Evolutionary conservation across 164 flowering plant genomes (phyloP), one percentile per base, ranked within the genome.

Genomic region (Magnolia kwangsiensis): DNA sequence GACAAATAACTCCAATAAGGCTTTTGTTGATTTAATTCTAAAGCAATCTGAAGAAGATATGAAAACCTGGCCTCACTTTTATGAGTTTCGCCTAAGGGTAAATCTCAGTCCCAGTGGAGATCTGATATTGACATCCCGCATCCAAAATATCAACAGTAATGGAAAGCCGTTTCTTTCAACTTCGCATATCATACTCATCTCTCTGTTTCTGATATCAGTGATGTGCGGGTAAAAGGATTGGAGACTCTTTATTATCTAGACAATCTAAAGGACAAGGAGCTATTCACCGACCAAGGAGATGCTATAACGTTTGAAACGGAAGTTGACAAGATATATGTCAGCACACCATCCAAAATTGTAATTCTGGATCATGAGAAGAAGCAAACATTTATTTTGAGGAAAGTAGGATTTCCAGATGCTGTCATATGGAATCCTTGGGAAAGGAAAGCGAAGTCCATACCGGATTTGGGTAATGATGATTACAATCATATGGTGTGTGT

Each of bases 231-330:
- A 21, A 97, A 94, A 86, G 98, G 98, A 77, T 75, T 94, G 77
- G 98, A 94, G 85, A 94, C 97, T 51, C 83, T 90, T 70, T 95
- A 95, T 84, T 92, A 91, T 86, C 90, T 93, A 63, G 97, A 93
- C 79, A 95, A 89, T 81, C 71, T 92, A 79, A 85, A 84, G 81
- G 86, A 84, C 67, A 93, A 68, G 81, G 92, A 91, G 80, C 86
- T 94, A 45, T 93, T 84, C 72, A 92, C 96, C 58, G 97, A 95
- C 75, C 96, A 95, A 80, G 98, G 96, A 69, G 98, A 95, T 90
- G 97, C 98, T 27, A 85, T 78, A 23, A 78, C 80, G 59, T 78
- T 78, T 73, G 80, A 78, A 61, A 59, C 80, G 23, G 80, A 73
- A 67, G 80, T 84, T 72, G 84, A 84, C 79, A 84, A 80, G 74